Percentiles rank a stretch among this genome's conserved stretches.
phyloP scores from a whole-genome alignment of 768 basidiomycete species.

The Suillus discolor region DNA sequence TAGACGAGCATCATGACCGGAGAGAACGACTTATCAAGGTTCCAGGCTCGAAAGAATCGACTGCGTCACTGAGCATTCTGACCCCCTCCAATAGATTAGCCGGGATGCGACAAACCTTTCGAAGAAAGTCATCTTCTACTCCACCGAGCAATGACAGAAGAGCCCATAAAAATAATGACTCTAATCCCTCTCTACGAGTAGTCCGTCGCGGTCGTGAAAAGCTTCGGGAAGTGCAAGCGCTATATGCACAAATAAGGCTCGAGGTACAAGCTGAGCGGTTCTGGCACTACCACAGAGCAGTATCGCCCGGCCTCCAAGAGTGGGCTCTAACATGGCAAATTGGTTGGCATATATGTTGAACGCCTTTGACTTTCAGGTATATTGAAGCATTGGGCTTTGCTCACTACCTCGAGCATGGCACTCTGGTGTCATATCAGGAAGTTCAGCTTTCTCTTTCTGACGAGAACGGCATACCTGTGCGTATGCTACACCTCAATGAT shows the following conservation, averaged over 20 bases:
- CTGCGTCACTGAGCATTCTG: constrained; percentile 9
- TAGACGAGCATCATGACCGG: constrained; percentile 85
- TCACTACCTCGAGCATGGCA: constrained; percentile 74
- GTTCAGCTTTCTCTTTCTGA: constrained; percentile 69
- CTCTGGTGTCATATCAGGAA: constrained; percentile 66
- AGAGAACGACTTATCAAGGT: constrained; percentile 93
- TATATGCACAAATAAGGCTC: constrained; percentile 62
- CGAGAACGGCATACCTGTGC: constrained; percentile 62
- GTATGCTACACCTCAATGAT: constrained; percentile 30
- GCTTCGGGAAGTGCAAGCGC: constrained; percentile 61
- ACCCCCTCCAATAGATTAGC: constrained; percentile 52
- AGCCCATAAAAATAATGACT: constrained; percentile 29
- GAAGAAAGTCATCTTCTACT: constrained; percentile 94
- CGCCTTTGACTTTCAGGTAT: constrained; percentile 47
- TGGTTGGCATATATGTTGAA: constrained; percentile 12
- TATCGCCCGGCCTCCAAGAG: constrained; percentile 88
- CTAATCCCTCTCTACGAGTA: constrained; percentile 43
- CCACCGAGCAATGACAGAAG: constrained; percentile 67
- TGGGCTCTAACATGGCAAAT: constrained; percentile 15
- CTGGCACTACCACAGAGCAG: constrained; percentile 75
- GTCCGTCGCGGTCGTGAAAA: constrained; percentile 57
- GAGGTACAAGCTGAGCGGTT: constrained; percentile 71
- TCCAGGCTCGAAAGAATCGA: constrained; percentile 7
- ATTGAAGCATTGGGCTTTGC: constrained; percentile 92
- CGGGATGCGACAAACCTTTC: constrained; percentile 90